A percentile compares a stretch with the other conserved stretches of the same genome.
Evolutionary conservation across 1,139 yeast genomes (phyloP).

Genomic region (Ashbya aceris): DNA sequence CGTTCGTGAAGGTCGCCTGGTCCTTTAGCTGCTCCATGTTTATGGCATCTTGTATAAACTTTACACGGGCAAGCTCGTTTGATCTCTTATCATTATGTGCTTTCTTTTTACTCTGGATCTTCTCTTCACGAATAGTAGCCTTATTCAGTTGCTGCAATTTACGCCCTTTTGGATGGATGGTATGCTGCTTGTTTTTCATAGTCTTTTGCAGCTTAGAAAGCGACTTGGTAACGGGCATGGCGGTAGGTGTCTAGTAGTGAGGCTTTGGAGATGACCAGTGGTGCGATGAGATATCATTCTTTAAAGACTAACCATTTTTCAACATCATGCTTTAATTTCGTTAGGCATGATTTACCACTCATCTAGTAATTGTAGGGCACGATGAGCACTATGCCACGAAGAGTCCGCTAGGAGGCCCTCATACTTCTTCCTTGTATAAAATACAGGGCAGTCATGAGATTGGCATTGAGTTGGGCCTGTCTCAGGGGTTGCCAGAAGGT

Average conservation of each 20-base stretch:
- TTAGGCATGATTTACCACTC: conserved; percentile 7
- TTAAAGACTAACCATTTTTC: too few relatives aligned
- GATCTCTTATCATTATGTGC: conserved; percentile 50
- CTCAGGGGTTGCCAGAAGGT: conserved; percentile 16
- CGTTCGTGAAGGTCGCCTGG: conserved; percentile 38
- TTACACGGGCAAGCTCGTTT: conserved; percentile 45
- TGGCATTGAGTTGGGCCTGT: conserved; percentile 24
- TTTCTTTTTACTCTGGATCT: conserved; percentile 49
- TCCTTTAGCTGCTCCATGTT: conserved; percentile 37
- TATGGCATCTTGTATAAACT: conserved; percentile 58
- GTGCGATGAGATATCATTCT: not conserved
- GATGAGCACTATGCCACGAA: conserved; percentile 1
- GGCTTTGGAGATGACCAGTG: not conserved
- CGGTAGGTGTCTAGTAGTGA: not conserved
- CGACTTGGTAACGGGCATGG: conserved; percentile 74
- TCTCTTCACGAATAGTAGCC: conserved; percentile 77
- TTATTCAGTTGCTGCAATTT: conserved; percentile 75
- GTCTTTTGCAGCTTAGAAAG: conserved; percentile 63
- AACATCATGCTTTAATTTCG: not conserved
- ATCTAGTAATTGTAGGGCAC: conserved; percentile 8
- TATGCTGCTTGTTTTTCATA: conserved; percentile 40
- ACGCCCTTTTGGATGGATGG: conserved; percentile 80
- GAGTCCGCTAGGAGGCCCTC: conserved; percentile 11
- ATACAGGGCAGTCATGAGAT: conserved; percentile 34
- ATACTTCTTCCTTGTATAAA: conserved; percentile 28